A percentile compares a stretch with the other conserved stretches of the same genome.
Conservation (phyloP, 75 land plant species). For the Cryptomeria japonica region DNA sequence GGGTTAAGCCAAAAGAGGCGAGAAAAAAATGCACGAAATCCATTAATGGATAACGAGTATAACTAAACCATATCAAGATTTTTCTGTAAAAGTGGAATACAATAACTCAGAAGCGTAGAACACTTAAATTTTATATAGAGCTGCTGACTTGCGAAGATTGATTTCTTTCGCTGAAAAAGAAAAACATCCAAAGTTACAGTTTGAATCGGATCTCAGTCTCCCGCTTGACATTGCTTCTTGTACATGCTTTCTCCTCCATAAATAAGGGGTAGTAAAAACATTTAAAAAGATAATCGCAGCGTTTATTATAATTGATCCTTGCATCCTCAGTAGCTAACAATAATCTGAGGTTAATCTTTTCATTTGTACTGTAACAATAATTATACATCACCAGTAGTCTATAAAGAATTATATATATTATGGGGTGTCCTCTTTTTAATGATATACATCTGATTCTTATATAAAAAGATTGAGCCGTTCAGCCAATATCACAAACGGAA, state of each 20-base stretch:
- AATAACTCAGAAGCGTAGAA: no score
- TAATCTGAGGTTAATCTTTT: not conserved
- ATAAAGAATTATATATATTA: conserved; percentile 6
- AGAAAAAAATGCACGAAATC: no score
- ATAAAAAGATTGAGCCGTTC: conserved; percentile 12
- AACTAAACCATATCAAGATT: no score
- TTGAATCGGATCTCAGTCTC: not conserved
- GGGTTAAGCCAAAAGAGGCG: no score
- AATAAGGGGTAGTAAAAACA: no score
- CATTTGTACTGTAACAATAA: not conserved
- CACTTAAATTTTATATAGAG: no score
- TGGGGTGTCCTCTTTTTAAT: not conserved
- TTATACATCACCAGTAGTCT: not conserved
- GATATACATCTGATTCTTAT: not conserved
- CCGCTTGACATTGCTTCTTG: not conserved
- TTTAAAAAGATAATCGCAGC: not conserved
- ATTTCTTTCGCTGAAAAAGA: not conserved
- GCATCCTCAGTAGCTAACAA: no score
- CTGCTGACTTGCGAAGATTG: not conserved
- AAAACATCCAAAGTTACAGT: not conserved
- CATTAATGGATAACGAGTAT: no score
- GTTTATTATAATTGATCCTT: not conserved
- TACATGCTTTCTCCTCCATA: not conserved
- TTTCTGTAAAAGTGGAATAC: no score
- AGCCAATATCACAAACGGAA: conserved; percentile 12